Evolutionary conservation across 1,139 yeast species (phyloP).

Genomic region (Taphrina pruni): DNA sequence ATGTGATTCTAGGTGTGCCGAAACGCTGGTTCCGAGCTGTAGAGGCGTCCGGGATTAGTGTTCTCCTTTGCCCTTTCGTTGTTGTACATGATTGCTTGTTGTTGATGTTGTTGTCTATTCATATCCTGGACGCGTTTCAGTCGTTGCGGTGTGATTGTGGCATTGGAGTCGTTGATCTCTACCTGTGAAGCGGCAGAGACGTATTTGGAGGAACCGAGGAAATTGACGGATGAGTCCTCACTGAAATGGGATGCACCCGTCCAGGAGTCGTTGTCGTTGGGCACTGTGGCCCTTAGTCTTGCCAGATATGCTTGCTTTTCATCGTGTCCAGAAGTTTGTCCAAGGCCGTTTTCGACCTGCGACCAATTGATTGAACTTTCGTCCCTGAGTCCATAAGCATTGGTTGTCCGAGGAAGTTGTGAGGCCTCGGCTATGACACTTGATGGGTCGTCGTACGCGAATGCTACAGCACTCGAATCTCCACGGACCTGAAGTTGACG

Average conservation of each 20-base stretch:
- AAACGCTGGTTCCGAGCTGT: conserved; percentile 19
- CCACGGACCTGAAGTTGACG: conserved; percentile 16
- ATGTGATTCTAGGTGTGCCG: background rate
- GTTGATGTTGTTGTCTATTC: background rate
- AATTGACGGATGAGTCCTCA: conserved; percentile 16
- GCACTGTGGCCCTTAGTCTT: background rate
- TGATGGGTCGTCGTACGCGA: conserved; percentile 9
- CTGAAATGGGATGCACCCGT: conserved; percentile 22
- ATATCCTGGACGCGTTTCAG: conserved; percentile 18
- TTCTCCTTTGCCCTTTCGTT: conserved; percentile 4
- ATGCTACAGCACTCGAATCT: conserved; percentile 21
- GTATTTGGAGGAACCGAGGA: conserved; percentile 34
- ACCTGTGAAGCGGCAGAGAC: conserved; percentile 24
- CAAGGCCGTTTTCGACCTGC: conserved; percentile 1
- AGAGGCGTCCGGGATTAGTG: conserved; percentile 9
- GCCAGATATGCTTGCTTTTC: background rate
- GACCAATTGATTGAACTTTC: conserved; percentile 23
- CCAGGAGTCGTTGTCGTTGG: conserved; percentile 2
- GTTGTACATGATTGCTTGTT: conserved; percentile 8
- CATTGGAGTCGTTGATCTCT: conserved; percentile 27
- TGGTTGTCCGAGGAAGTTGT: background rate
- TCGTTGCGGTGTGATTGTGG: conserved; percentile 35
- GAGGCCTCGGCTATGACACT: background rate
- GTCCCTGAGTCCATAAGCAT: conserved; percentile 22
- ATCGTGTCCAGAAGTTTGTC: background rate